These are phyloP conservation scores for Dalbergia oliveri DNA, from an alignment of 306 rosid species.

Conservation along the genomic window DNA sequence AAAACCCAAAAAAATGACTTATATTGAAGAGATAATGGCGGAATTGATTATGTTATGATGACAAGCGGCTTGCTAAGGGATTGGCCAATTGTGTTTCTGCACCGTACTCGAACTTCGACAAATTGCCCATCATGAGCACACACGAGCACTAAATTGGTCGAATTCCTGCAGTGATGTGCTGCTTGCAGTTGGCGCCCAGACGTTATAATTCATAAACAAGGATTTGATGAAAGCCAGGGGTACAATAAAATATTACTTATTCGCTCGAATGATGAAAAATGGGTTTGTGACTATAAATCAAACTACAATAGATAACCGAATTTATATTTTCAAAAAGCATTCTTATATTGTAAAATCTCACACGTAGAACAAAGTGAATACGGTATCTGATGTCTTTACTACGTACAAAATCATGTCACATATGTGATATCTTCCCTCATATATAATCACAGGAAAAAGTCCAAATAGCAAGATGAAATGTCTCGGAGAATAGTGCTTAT, in stretches of 20 bases:
- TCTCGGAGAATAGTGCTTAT: conserved; percentile 47
- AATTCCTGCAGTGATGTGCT: too few species aligned
- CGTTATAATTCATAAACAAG: too few species aligned
- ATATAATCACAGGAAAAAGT: conserved; percentile 53
- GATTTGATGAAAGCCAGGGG: background rate
- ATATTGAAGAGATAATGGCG: too few species aligned
- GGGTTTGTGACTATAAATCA: background rate
- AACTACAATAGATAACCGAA: conserved; percentile 32
- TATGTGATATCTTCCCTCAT: conserved; percentile 50
- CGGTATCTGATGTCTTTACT: conserved; percentile 50
- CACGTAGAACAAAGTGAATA: conserved; percentile 34
- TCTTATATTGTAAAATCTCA: conserved; percentile 46
- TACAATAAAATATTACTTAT: background rate
- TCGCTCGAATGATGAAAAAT: background rate
- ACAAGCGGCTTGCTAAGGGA: too few species aligned
- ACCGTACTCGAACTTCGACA: too few species aligned
- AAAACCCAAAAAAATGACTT: too few species aligned
- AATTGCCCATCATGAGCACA: too few species aligned
- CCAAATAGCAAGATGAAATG: conserved; percentile 44
- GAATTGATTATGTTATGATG: too few species aligned
- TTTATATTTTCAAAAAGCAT: conserved; percentile 38
- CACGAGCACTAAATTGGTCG: too few species aligned
- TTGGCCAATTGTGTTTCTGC: too few species aligned
- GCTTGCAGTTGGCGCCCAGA: too few species aligned
- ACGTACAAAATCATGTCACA: conserved; percentile 59